Evolutionary conservation across 108 stramenopile genomes (phyloP).

Genomic region (Nitzschia putrida): DNA sequence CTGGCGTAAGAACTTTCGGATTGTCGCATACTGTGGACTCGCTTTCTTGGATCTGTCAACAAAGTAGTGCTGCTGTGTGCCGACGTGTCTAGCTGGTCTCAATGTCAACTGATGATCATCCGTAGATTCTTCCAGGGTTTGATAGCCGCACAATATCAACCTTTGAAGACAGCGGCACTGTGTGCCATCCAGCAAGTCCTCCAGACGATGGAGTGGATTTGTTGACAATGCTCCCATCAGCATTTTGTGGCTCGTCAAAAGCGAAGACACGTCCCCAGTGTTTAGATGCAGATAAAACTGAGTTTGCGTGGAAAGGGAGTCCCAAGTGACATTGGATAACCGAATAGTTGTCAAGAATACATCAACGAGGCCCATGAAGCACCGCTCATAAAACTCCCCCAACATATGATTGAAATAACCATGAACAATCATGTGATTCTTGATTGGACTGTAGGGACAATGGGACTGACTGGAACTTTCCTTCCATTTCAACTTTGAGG

Average conservation of each 20-base stretch:
- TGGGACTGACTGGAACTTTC: neutral
- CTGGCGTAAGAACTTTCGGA: neutral
- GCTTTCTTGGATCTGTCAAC: neutral
- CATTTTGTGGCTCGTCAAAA: neutral
- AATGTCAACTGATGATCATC: neutral
- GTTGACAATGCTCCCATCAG: neutral
- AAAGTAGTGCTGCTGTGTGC: neutral
- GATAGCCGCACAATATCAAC: neutral
- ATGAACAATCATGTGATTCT: constrained; percentile 48
- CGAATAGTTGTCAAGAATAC: neutral
- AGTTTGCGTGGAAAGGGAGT: neutral
- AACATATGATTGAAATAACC: constrained; percentile 55
- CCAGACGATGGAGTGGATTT: neutral
- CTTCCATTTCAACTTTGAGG: neutral
- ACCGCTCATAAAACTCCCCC: constrained; percentile 51
- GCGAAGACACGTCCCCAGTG: neutral
- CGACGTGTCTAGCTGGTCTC: neutral
- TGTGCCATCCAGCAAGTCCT: neutral
- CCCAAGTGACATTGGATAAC: neutral
- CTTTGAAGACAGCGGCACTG: neutral
- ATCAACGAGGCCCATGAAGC: constrained; percentile 1
- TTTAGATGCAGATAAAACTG: neutral
- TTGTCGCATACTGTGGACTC: neutral
- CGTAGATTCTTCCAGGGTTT: neutral
- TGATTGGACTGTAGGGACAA: constrained; percentile 29